Percentiles rank a stretch among this genome's conserved stretches.
phyloP scores from a whole-genome alignment of 2,329 filamentous ascomycete species.

The Teratosphaeria pseudoeucalypti region DNA sequence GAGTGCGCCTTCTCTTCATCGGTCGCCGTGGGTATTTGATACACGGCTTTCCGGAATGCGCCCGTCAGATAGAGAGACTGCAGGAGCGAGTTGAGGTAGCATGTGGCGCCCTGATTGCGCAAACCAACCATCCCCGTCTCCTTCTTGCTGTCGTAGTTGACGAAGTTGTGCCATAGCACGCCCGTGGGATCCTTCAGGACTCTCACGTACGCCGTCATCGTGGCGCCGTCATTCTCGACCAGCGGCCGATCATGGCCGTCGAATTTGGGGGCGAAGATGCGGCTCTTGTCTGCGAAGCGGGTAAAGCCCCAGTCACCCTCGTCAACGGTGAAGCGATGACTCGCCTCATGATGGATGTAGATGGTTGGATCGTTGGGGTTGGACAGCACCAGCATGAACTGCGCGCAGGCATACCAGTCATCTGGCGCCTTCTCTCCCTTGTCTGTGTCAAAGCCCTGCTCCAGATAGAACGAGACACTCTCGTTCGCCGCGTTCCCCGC shows the following conservation, averaged over 20 bases:
- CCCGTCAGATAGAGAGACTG: slow-evolving; percentile 50
- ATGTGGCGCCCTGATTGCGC: slow-evolving; percentile 82
- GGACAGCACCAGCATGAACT: slow-evolving; percentile 89
- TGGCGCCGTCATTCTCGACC: slow-evolving; percentile 65
- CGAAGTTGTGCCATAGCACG: slow-evolving; percentile 82
- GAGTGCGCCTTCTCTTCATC: slow-evolving; percentile 76
- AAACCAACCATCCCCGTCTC: slow-evolving; percentile 95
- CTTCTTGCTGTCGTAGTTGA: slow-evolving; percentile 97
- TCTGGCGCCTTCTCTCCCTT: slow-evolving; percentile 54
- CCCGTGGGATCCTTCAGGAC: slow-evolving; percentile 80
- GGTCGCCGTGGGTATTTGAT: slow-evolving; percentile 86
- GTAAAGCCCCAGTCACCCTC: slow-evolving; percentile 99
- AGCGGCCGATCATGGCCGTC: slow-evolving; percentile 60
- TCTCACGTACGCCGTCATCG: slow-evolving; percentile 73
- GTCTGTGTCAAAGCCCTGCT: slow-evolving; percentile 72
- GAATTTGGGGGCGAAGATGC: slow-evolving; percentile 71
- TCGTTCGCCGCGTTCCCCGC: slow-evolving; percentile 83
- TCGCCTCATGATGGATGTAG: slow-evolving; percentile 65
- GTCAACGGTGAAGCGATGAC: slow-evolving; percentile 90
- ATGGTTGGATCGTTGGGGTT: slow-evolving; percentile 87
- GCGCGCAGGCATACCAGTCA: slow-evolving; percentile 92
- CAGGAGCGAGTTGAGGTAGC: slow-evolving; percentile 42
- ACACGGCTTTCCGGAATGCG: slow-evolving; percentile 91
- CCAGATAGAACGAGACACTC: slow-evolving; percentile 87
- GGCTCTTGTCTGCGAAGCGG: slow-evolving; percentile 79